Base-by-base conservation (phyloP, 331 rosid genomes). In the Malus hybrid region DNA sequence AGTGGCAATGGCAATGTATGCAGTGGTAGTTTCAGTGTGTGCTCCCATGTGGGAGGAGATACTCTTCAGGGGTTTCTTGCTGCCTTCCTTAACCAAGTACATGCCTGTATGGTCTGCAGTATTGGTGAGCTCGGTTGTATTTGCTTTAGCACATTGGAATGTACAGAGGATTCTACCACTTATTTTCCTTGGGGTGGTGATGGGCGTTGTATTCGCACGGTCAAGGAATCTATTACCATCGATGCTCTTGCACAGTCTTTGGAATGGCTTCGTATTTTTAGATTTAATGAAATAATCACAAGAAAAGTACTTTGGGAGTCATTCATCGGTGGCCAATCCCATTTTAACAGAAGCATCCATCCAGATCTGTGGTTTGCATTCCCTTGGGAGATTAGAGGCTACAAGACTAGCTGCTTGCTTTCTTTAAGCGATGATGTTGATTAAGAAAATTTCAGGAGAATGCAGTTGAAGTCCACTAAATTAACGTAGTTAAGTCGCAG, bases 31-130 rank as follows among this genome's bases (percentile, higher is more conserved):
- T 3, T 85, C 97, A 0, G 80, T 92, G 10, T 92, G 97, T 73
- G 97, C 97, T 73, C 99, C 99, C 19, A 87, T 92, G 31, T 95
- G 99, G 97, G 99, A 95, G 82, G 97, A 95, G 83, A 88, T 95
- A 62, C 93, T 92, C 64, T 95, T 95, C 61, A 88, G 97, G 32
- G 97, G 97, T 48, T 95, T 95, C 71, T 90, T 95, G 74, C 92
- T 92, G 52, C 97, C 99, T 24, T 95, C 99, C 32, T 83, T 95
- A 57, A 90, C 97, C 56, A 95, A 84, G 85, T 95, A 95, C 86
- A 90, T 95, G 96, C 97, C 97, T 0, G 92, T 95, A 27, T 89
- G 97, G 93, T 90, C 92, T 80, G 97, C 97, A 8, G 83, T 95
- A 68, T 73, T 90, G 82, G 96, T 95, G 63, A 95, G 99, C 75